Percentiles rank a stretch among this genome's conserved stretches.
Evolutionary conservation across 192 early-diverging fungal species (phyloP).

Genomic region (Obelidium mucronatum): DNA sequence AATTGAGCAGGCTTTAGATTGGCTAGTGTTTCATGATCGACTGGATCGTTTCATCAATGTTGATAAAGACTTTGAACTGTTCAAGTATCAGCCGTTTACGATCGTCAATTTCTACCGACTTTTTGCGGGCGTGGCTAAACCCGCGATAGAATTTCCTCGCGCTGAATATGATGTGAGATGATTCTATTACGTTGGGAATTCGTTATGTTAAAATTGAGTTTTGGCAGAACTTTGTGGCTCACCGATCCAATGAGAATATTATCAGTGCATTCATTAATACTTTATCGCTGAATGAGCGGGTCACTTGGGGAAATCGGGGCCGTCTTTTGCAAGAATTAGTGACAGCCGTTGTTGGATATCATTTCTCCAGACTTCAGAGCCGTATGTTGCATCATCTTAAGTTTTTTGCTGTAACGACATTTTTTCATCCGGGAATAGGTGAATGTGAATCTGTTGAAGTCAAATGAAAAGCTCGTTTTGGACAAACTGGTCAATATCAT

Average conservation of each 20-base stretch:
- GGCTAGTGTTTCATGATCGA: slow-evolving; percentile 84
- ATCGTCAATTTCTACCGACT: slow-evolving; percentile 79
- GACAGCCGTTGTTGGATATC: slow-evolving; percentile 74
- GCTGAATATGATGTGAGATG: slow-evolving; percentile 68
- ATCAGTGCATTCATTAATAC: slow-evolving; percentile 51
- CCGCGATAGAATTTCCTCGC: slow-evolving; percentile 74
- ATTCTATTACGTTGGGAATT: not conserved
- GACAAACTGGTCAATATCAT: slow-evolving; percentile 70
- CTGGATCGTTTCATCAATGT: slow-evolving; percentile 59
- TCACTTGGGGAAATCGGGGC: slow-evolving; percentile 53
- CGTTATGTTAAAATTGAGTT: too few species aligned
- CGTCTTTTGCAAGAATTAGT: slow-evolving; percentile 65
- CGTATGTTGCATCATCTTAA: slow-evolving; percentile 51
- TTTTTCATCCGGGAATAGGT: slow-evolving; percentile 43
- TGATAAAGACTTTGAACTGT: slow-evolving; percentile 63
- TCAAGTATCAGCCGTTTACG: slow-evolving; percentile 74
- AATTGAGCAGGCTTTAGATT: slow-evolving; percentile 73
- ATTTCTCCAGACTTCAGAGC: slow-evolving; percentile 77
- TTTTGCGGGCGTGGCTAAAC: slow-evolving; percentile 71
- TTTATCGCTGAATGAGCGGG: slow-evolving; percentile 54
- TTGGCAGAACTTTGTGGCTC: slow-evolving; percentile 33
- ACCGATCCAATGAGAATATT: slow-evolving; percentile 62
- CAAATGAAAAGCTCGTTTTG: slow-evolving; percentile 64
- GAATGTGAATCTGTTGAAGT: slow-evolving; percentile 67
- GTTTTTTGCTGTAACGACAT: not conserved